Base-by-base conservation (phyloP, 495 filamentous ascomycete species). In the Talaromyces proteolyticus region DNA sequence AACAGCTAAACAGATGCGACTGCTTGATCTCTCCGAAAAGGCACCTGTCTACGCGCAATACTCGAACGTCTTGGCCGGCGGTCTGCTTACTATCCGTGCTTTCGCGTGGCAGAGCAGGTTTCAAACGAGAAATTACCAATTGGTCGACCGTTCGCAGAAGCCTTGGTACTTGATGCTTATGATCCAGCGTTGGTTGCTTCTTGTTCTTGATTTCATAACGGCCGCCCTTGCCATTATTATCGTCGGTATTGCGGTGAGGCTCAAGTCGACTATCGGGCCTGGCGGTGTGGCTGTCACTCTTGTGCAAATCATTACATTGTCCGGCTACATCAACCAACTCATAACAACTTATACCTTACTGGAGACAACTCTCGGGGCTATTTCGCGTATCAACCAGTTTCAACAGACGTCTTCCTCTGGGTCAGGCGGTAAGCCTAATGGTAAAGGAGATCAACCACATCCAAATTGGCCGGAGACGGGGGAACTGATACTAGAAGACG, bases 1-100 rank as follows among this genome's bases (percentile, higher is more conserved):
- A 14, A 81, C 77, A 0, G 76, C 76, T 3, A 67, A 74, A 6
- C 77, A 80, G 52, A 55, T 82, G 4, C 73, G 77, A 14, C 57
- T 80, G 6, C 61, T 82, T n/a, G 78, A 81, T 25, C 57, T 78
- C 5, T 72, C 76, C 56, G 62, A 69, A 12, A 72, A 74, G 57
- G 63, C 75, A 2, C 72, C 75, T 1, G 57, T 80, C 1, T 77
- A 70, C 45, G 64, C 70, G 0, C 68, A 68, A 20, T 78, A 79
- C 45, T 53, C 75, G 6, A 78, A 82, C 42, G 59, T 59, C 0
- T 34, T 67, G 17, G n/a, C n/a, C n/a, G 57, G 55, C 17, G 67
- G 67, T 1, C 47, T 68, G 11, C 51, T 53, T 0, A 76, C 73
- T 6, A 60, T 79, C 20, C 67, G 76, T 3, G 69, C 75, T 4